These are phyloP conservation scores for Trichophyton schoenleinii DNA, from an alignment of 2,329 filamentous ascomycete genomes.

Conservation along the genomic window DNA sequence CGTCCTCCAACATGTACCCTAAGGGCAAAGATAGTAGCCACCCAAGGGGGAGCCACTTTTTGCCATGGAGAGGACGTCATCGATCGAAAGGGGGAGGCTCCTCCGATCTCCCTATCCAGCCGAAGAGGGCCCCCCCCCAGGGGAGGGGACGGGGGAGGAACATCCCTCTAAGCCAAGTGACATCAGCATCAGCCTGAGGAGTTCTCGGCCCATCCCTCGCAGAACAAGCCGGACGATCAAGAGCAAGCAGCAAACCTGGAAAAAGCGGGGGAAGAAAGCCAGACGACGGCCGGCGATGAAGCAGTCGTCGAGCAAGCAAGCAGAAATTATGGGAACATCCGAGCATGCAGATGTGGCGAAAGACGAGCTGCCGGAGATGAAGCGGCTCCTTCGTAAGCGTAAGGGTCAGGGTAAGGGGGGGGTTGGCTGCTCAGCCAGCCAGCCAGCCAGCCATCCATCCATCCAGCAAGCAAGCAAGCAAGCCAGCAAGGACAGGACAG, in stretches of 20 bases:
- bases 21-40: no score
- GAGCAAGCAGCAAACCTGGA: background rate
- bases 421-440: background rate
- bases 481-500: background rate
- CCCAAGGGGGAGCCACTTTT: background rate
- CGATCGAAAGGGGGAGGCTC: background rate
- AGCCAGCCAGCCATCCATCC: no score
- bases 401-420: background rate
- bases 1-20: no score
- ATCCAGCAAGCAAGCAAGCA: no score
- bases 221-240: background rate
- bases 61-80: background rate
- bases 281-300: background rate
- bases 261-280: slow-evolving; percentile 1
- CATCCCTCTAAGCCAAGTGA: background rate
- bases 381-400: background rate
- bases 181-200: background rate
- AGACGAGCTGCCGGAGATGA: background rate
- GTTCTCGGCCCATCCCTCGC: background rate
- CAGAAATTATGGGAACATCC: no score
- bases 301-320: no score
- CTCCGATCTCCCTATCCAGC: background rate
- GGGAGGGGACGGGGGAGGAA: background rate
- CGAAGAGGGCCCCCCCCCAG: background rate
- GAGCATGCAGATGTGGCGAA: background rate